These are phyloP conservation scores for Penicillium sp. DNA, from an alignment of 2,329 filamentous ascomycete genomes.

Conservation along the genomic window DNA sequence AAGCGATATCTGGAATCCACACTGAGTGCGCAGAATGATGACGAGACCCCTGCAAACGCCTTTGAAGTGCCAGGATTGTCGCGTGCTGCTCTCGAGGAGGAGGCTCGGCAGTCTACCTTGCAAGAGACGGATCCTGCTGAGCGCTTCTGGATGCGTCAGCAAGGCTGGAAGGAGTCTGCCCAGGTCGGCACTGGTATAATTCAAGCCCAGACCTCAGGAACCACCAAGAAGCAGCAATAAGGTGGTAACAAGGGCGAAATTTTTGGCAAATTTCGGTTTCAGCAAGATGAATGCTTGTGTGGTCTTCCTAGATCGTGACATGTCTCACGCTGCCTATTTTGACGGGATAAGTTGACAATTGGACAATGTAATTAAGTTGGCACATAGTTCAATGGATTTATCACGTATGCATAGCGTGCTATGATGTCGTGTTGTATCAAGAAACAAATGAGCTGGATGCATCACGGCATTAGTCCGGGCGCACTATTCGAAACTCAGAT, in stretches of 20 bases:
- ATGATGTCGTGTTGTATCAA: too few species aligned
- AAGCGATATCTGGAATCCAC: conserved; percentile 69
- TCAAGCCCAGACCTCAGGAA: conserved; percentile 27
- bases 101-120: conserved; percentile 37
- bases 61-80: conserved; percentile 31
- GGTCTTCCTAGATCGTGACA: too few species aligned
- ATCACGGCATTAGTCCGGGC: too few species aligned
- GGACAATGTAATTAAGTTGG: too few species aligned
- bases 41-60: conserved; percentile 19
- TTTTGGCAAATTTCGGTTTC: not conserved
- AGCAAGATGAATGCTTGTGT: not conserved
- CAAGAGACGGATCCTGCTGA: conserved; percentile 34
- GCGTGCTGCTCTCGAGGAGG: conserved; percentile 42
- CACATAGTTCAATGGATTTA: too few species aligned
- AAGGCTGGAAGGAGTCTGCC: conserved; percentile 44
- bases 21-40: conserved; percentile 20
- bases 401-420: too few species aligned
- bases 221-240: conserved; percentile 39
- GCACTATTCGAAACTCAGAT: too few species aligned
- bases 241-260: not conserved
- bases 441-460: too few species aligned
- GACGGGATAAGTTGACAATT: too few species aligned
- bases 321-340: too few species aligned
- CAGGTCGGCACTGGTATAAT: conserved; percentile 44
- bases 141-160: conserved; percentile 47